phyloP scores from a whole-genome alignment of 2,329 filamentous ascomycete species.

The Fusarium torreyae region DNA sequence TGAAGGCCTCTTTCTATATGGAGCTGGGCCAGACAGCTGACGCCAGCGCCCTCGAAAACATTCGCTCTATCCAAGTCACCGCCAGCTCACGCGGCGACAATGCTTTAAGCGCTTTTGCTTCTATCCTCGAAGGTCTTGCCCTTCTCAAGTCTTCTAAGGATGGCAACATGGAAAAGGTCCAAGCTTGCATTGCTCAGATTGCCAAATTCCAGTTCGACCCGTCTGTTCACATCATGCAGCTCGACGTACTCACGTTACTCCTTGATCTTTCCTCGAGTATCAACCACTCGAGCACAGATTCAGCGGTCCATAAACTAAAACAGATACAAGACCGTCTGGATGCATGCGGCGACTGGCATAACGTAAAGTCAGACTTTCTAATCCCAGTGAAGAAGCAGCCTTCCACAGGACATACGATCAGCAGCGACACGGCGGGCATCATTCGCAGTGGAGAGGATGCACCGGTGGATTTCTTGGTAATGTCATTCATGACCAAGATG shows the following conservation, averaged over 20 bases:
- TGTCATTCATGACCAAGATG: constrained; percentile 73
- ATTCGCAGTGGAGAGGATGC: constrained; percentile 64
- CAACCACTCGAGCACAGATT: constrained; percentile 71
- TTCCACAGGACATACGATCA: constrained; percentile 66
- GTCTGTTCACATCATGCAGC: constrained; percentile 73
- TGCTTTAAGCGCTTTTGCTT: constrained; percentile 75
- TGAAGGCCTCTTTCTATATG: constrained; percentile 79
- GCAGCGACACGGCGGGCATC: constrained; percentile 70
- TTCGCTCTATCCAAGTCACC: constrained; percentile 73
- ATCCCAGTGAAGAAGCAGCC: constrained; percentile 70
- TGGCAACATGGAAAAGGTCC: constrained; percentile 78
- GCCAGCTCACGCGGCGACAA: constrained; percentile 74
- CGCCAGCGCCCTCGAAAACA: constrained; percentile 75
- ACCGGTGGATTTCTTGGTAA: constrained; percentile 68
- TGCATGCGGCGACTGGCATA: constrained; percentile 65
- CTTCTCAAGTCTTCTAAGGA: constrained; percentile 75
- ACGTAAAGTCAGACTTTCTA: constrained; percentile 64
- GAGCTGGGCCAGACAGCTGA: constrained; percentile 74
- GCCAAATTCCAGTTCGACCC: constrained; percentile 79
- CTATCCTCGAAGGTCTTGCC: constrained; percentile 78
- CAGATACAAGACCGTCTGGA: constrained; percentile 75
- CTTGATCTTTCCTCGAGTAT: constrained; percentile 80
- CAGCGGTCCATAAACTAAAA: constrained; percentile 72
- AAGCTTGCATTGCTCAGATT: constrained; percentile 81
- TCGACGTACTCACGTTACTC: constrained; percentile 75